Base-by-base conservation (phyloP, 257 asterid species). In the Craterostigma plantagineum region DNA sequence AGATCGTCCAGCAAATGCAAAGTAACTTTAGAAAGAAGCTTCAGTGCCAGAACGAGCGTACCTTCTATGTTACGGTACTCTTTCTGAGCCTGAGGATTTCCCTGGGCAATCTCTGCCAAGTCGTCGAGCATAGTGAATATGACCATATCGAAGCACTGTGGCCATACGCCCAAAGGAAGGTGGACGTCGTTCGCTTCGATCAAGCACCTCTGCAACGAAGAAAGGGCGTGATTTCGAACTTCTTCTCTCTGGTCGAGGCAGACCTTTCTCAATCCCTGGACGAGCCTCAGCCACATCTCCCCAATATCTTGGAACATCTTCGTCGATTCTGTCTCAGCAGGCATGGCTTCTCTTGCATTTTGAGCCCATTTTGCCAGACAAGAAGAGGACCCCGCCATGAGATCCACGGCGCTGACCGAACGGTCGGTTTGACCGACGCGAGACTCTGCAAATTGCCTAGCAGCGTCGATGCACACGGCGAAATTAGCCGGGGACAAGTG, bases 171-270 rank as follows among this genome's bases (percentile, higher is more conserved):
- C 23, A 54, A 60, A 0, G 91, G 77, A 23, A 81, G 74, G 65
- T 54, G 38, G 41, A 77, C 65, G 38, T 64, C 79, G 7, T 86
- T 94, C 0, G 73, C 75, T 51, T 81, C 91, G 7, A 84, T 75
- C 61, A 81, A 63, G 63, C 94, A 85, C 60, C 43, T 61, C 51
- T 81, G 87, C 35, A 85, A 52, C 10, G 92, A 78, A 13, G 64
- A 47, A 52, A 85, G 79, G 37, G 96, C 81, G 12, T 85, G 96
- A 63, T 77, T 85, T 58, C 96, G 63, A 34, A 85, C 94, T 65
- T 85, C 96, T 63, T 82, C 94, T 51, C 96, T 65, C 69, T 85
- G 96, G 50, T 85, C 94, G 56, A 85, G 64, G 69, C 96, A 85
- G 30, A 81, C 87, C 58, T 85, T 85, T 55, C 92, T 67, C 61